These are phyloP conservation scores for Vigna trinervia DNA, from an alignment of 306 rosid genomes.

Conservation along the genomic window DNA sequence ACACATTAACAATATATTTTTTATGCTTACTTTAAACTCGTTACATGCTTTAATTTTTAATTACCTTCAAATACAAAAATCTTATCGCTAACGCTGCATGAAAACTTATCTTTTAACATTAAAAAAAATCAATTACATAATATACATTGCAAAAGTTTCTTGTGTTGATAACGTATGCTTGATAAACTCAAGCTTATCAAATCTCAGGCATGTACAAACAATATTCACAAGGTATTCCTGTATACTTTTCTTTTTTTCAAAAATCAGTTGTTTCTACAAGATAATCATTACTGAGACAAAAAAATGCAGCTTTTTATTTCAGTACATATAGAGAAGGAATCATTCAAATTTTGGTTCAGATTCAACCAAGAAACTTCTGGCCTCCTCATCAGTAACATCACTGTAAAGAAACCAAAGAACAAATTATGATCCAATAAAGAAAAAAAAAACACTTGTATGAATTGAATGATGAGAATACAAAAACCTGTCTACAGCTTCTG, in stretches of 20 bases:
- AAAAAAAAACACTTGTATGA: neutral
- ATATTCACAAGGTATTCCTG: slow-evolving; percentile 24
- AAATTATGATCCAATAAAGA: slow-evolving; percentile 29
- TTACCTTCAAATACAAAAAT: too few relatives aligned
- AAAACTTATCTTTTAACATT: too few relatives aligned
- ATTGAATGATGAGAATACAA: slow-evolving; percentile 15
- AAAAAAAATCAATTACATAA: too few relatives aligned
- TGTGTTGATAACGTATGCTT: neutral
- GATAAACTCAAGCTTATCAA: neutral
- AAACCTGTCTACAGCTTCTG: slow-evolving; percentile 89
- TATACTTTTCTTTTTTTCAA: neutral
- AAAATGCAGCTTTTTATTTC: slow-evolving; percentile 7
- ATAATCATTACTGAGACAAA: neutral
- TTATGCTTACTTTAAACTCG: too few relatives aligned
- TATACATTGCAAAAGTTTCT: too few relatives aligned
- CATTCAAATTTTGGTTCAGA: slow-evolving; percentile 55
- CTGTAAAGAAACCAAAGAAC: slow-evolving; percentile 56
- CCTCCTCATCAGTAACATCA: slow-evolving; percentile 81
- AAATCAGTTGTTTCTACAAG: slow-evolving; percentile 11
- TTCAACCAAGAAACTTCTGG: slow-evolving; percentile 69
- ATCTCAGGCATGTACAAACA: neutral
- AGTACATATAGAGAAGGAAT: slow-evolving; percentile 16
- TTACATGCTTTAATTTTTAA: too few relatives aligned
- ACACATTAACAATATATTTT: too few relatives aligned
- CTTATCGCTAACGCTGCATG: too few relatives aligned